These are phyloP conservation scores for Trichoderma guizhouense DNA, from an alignment of 2,329 filamentous ascomycete genomes.

Conservation along the genomic window DNA sequence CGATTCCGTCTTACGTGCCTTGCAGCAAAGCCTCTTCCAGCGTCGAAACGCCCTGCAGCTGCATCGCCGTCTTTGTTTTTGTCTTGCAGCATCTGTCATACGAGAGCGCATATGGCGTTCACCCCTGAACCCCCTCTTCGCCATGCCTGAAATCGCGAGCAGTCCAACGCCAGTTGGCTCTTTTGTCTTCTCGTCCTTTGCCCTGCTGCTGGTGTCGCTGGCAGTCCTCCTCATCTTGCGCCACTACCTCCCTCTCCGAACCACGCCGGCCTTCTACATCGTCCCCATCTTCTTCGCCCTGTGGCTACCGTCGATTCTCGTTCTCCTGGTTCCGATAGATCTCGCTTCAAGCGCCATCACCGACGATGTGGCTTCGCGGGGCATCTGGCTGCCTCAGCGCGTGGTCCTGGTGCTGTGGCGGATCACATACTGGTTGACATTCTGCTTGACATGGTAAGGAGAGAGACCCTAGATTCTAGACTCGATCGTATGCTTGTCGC, in stretches of 20 bases:
- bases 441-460: slow-evolving; percentile 82
- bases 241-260: slow-evolving; percentile 84
- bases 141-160: slow-evolving; percentile 51
- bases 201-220: slow-evolving; percentile 70
- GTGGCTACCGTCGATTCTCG: slow-evolving; percentile 84
- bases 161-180: slow-evolving; percentile 69
- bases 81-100: not conserved
- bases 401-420: slow-evolving; percentile 86
- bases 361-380: slow-evolving; percentile 66
- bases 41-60: not conserved
- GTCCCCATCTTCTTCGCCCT: slow-evolving; percentile 96
- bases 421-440: slow-evolving; percentile 96
- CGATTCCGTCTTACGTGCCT: not conserved
- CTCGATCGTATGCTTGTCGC: not conserved
- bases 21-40: not conserved
- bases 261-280: slow-evolving; percentile 84
- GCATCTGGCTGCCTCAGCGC: slow-evolving; percentile 80
- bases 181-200: slow-evolving; percentile 69
- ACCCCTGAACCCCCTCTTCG: slow-evolving; percentile 28
- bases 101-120: slow-evolving; percentile 28
- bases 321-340: slow-evolving; percentile 92
- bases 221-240: slow-evolving; percentile 81
- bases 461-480: not conserved
- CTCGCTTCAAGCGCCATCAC: slow-evolving; percentile 79
- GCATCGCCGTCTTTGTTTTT: not conserved